These are phyloP conservation scores for Alternaria infectoria DNA, from an alignment of 2,329 filamentous ascomycete species.

Conservation along the genomic window DNA sequence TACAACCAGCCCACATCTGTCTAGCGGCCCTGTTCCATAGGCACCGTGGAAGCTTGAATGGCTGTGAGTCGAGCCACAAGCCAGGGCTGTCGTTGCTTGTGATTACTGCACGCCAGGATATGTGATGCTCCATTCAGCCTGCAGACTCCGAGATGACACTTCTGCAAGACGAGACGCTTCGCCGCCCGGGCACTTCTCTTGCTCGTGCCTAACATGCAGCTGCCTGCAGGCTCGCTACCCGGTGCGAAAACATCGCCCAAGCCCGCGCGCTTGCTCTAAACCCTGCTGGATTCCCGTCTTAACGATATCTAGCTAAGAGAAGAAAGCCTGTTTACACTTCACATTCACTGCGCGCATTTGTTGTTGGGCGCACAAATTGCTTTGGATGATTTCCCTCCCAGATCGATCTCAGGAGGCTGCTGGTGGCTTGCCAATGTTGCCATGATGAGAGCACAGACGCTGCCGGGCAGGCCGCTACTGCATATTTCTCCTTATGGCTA, in stretches of 20 bases:
- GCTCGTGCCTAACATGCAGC: conserved; percentile 19
- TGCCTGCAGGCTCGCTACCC: conserved; percentile 8
- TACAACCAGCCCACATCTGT: conserved; percentile 8
- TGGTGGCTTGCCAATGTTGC: conserved; percentile 14
- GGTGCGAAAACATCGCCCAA: conserved; percentile 7
- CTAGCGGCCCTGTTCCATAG: conserved; percentile 21
- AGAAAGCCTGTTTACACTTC: conserved; percentile 5
- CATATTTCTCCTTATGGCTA: conserved; percentile 11
- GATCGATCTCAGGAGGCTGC: conserved; percentile 12
- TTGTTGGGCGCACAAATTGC: conserved; percentile 1
- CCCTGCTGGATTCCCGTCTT: conserved; percentile 4
- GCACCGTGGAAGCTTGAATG: conserved; percentile 19
- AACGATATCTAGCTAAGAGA: not conserved
- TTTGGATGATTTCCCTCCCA: conserved; percentile 1
- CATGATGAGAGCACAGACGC: conserved; percentile 9
- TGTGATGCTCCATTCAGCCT: conserved; percentile 20
- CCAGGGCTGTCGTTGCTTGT: conserved; percentile 4
- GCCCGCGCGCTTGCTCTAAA: not conserved
- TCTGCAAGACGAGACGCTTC: conserved; percentile 2
- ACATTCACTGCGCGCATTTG: not conserved
- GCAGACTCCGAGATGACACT: conserved; percentile 11
- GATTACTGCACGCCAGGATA: not conserved
- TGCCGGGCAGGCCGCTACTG: conserved; percentile 6
- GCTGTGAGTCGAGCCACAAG: conserved; percentile 12
- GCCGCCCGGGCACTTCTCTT: conserved; percentile 11